Base-by-base conservation (phyloP, 1,284 basidiomycete genomes). In the Ustilago trichophora region DNA sequence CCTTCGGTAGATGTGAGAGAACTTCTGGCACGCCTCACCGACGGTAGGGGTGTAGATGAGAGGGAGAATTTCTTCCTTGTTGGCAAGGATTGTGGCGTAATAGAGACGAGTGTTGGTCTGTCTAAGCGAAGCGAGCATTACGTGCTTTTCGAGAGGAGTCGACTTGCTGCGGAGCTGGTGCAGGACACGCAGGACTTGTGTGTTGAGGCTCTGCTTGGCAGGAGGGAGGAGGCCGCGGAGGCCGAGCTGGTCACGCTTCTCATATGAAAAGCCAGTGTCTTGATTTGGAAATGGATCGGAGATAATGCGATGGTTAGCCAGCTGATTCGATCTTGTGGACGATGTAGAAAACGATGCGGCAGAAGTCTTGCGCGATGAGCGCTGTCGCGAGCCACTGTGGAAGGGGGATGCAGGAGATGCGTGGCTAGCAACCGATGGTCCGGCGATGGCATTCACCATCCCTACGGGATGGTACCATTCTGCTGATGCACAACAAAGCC, bases 1-100 rank as follows among this genome's bases (percentile, higher is more conserved):
- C 34, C 88, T 86, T 58, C 90, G 85, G 83, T 89, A 94, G 75
- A 90, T 92, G 67, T 89, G 87, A 6, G 72, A 73, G 46, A 78
- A 73, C 48, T 91, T 89, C 69, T 92, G 83, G 82, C 92, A 95
- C 1, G 91, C 92, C 77, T 93, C 91, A 34, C 93, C 94, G 37
- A 97, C 92, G 34, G 88, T 89, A 0, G 93, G 93, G 0, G 94
- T 96, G 83, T 96, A 96, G 64, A 66, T 94, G 84, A 36, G 92
- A 89, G 19, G 91, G 16, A 73, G 50, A 48, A 77, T 70, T 84
- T 80, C 85, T 15, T 87, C 80, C 86, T 90, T 88, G 80, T 91
- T 84, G 32, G 85, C 85, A 11, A 82, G 70, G 41, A 83, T 68
- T 37, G 78, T 70, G 11, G 75, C 75, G 82, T 91, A 93, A 82